A percentile compares a stretch with the other conserved stretches of the same genome.
phyloP scores from a whole-genome alignment of 768 basidiomycete species.

The Boletus tylopilopsis region DNA sequence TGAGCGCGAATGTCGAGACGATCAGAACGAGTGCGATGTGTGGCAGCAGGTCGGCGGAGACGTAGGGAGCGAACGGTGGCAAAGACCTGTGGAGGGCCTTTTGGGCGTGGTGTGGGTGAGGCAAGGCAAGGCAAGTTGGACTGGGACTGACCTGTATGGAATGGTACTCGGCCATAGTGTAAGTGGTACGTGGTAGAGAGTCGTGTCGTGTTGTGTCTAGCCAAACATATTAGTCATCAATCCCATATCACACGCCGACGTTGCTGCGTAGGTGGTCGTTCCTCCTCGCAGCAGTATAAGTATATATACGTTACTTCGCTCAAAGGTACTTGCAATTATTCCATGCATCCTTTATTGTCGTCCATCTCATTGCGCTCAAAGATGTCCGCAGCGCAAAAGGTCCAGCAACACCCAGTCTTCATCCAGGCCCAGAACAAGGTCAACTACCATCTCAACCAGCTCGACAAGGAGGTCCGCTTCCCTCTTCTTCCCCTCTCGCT shows the following conservation, averaged over 20 bases:
- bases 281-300: slow-evolving; percentile 15
- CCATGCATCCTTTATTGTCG: not conserved
- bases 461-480: slow-evolving; percentile 89
- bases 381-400: slow-evolving; percentile 80
- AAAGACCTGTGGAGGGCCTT: slow-evolving; percentile 62
- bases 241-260: slow-evolving; percentile 38
- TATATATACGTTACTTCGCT: slow-evolving; percentile 8
- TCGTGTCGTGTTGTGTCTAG: slow-evolving; percentile 36
- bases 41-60: slow-evolving; percentile 68
- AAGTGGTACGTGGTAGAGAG: slow-evolving; percentile 9
- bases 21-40: slow-evolving; percentile 74
- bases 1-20: slow-evolving; percentile 71
- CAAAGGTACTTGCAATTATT: slow-evolving; percentile 8
- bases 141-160: slow-evolving; percentile 46
- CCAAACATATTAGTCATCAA: slow-evolving; percentile 69
- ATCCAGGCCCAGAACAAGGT: slow-evolving; percentile 82
- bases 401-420: slow-evolving; percentile 86
- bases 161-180: slow-evolving; percentile 53
- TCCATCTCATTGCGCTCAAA: slow-evolving; percentile 16
- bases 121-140: not conserved
- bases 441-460: slow-evolving; percentile 76
- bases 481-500: not conserved
- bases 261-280: too few species aligned
- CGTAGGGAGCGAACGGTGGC: slow-evolving; percentile 66
- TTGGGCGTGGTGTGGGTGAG: slow-evolving; percentile 5